Percentiles rank a stretch among this genome's conserved stretches.
Evolutionary conservation across 164 flowering plant genomes (phyloP).

Genomic region (Magnolia sinica): DNA sequence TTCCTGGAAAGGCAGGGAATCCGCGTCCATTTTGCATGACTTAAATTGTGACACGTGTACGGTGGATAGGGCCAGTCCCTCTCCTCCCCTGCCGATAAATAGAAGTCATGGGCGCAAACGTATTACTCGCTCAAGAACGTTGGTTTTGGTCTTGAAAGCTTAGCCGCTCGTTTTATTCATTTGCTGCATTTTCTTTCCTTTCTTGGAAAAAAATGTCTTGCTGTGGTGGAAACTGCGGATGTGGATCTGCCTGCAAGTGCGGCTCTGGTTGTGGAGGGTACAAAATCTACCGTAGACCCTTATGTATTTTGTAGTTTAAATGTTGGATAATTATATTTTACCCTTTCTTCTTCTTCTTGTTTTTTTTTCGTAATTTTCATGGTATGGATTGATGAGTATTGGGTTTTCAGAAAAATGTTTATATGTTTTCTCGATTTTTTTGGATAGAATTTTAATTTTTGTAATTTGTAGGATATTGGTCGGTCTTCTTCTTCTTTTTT

Average conservation of each 20-base stretch:
- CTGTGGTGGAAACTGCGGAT: conserved; percentile 73
- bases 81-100: conserved; percentile 23
- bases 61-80: background rate
- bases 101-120: background rate
- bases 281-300: background rate
- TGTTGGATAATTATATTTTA: background rate
- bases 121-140: background rate
- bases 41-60: conserved; percentile 24
- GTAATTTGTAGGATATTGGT: no score
- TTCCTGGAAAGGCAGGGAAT: no score
- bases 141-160: background rate
- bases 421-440: background rate
- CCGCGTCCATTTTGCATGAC: background rate
- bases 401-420: background rate
- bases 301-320: background rate
- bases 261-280: conserved; percentile 56
- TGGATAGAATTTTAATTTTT: background rate
- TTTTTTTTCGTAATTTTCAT: no score
- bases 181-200: background rate
- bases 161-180: background rate
- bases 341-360: no score
- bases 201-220: conserved; percentile 43
- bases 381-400: no score
- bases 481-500: no score
- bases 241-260: conserved; percentile 59